A percentile compares a stretch with the other conserved stretches of the same genome.
Conservation (phyloP, 1,284 basidiomycete genomes). For the Farysia itapuensis region DNA sequence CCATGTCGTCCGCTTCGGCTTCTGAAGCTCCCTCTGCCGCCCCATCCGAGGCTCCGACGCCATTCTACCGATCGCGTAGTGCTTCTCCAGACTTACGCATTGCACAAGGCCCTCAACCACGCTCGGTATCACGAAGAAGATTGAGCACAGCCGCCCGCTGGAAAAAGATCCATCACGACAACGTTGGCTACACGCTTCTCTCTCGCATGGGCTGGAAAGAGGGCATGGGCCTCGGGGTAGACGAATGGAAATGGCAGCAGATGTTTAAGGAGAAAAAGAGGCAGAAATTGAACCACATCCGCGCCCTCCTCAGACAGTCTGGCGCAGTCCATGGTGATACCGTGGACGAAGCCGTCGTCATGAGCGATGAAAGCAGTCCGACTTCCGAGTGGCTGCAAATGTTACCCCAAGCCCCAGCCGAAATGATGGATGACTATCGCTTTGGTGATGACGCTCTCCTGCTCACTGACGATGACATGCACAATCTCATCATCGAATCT, state of each 20-base stretch:
- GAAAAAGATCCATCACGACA: slow-evolving; percentile 21
- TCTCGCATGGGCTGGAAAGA: slow-evolving; percentile 36
- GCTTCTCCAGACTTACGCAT: slow-evolving; percentile 2
- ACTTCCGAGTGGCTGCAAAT: neutral
- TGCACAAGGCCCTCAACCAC: neutral
- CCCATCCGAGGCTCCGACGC: slow-evolving; percentile 8
- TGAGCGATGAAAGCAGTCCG: neutral
- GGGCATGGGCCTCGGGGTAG: slow-evolving; percentile 28
- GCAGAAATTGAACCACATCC: neutral
- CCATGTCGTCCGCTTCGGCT: slow-evolving; percentile 17
- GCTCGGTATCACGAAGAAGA: neutral
- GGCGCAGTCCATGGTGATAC: neutral
- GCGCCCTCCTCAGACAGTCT: neutral
- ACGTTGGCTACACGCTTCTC: slow-evolving; percentile 25
- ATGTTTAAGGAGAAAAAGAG: neutral
- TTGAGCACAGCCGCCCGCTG: slow-evolving; percentile 17
- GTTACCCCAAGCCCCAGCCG: neutral
- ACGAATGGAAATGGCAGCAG: slow-evolving; percentile 32
- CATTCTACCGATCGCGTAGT: slow-evolving; percentile 1
- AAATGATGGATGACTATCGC: neutral
- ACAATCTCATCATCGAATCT: neutral
- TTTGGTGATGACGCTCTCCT: neutral
- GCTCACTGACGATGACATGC: neutral
- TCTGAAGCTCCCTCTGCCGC: slow-evolving; percentile 17
- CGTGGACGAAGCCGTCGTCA: neutral